phyloP scores from a whole-genome alignment of 768 basidiomycete species.

The Tricholoma terreum region DNA sequence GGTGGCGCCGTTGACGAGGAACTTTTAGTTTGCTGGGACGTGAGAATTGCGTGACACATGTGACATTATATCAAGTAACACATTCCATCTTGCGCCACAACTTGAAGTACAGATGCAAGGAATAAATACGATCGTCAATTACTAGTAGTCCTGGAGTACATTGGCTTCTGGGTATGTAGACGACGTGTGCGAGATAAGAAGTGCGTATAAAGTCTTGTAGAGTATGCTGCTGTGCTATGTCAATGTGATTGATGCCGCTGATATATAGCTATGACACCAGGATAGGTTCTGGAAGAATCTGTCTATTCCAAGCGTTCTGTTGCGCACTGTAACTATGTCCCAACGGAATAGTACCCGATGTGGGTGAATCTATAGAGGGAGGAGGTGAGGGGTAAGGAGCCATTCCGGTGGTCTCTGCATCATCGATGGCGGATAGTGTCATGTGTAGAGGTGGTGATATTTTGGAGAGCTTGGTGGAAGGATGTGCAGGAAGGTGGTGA shows the following conservation, averaged over 20 bases:
- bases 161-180: conserved; percentile 9
- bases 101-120: not conserved
- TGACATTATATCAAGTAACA: conserved; percentile 7
- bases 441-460: conserved; percentile 10
- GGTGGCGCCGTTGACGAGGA: conserved; percentile 41
- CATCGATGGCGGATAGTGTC: not conserved
- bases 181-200: conserved; percentile 8
- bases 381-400: conserved; percentile 47
- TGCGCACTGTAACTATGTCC: conserved; percentile 12
- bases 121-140: not conserved
- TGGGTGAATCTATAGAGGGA: conserved; percentile 41
- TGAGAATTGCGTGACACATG: conserved; percentile 30
- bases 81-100: conserved; percentile 2
- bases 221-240: conserved; percentile 8
- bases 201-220: conserved; percentile 10
- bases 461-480: conserved; percentile 12
- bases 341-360: conserved; percentile 18
- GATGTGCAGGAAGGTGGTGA: conserved; percentile 12
- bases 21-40: conserved; percentile 30
- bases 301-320: conserved; percentile 13
- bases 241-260: conserved; percentile 5
- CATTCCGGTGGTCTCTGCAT: conserved; percentile 10
- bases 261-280: conserved; percentile 10
- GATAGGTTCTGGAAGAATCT: conserved; percentile 11
- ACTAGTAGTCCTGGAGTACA: not conserved